phyloP scores from a whole-genome alignment of 495 filamentous ascomycete genomes.

The Cercophora newfieldiana region DNA sequence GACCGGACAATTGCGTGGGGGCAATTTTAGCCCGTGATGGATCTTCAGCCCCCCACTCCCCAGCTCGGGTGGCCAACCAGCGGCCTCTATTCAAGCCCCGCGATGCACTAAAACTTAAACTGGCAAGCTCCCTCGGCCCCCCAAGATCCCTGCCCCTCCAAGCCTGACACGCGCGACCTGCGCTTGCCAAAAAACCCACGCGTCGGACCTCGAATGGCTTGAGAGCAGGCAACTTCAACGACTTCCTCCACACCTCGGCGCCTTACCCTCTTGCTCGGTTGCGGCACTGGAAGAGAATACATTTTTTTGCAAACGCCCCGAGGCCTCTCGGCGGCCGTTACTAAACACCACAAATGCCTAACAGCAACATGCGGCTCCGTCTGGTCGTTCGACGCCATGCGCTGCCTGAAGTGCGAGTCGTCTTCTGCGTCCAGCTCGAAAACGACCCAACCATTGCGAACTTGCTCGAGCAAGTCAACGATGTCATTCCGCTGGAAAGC shows the following conservation, averaged over 20 bases:
- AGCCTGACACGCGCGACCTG: neutral
- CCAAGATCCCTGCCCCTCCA: neutral
- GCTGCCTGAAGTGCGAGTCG: constrained; percentile 70
- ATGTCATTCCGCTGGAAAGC: constrained; percentile 80
- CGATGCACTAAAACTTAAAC: neutral
- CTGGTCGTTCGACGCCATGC: constrained; percentile 78
- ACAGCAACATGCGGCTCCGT: constrained; percentile 69
- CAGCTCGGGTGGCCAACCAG: neutral
- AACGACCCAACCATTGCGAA: constrained; percentile 70
- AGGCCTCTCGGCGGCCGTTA: neutral
- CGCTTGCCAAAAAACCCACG: neutral
- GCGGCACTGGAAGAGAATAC: neutral
- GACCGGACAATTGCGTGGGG: too few relatives aligned
- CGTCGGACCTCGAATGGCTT: neutral
- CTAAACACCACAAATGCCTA: constrained; percentile 25
- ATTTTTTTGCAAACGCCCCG: neutral
- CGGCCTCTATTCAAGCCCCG: neutral
- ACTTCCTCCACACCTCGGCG: neutral
- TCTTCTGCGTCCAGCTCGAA: constrained; percentile 66
- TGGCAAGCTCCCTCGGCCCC: neutral
- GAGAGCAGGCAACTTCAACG: neutral
- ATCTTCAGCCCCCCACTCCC: too few relatives aligned
- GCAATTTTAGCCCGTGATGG: too few relatives aligned
- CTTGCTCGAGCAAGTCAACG: constrained; percentile 80
- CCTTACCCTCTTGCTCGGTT: neutral